phyloP scores from a whole-genome alignment of 768 basidiomycete species.

The Lentinus tigrinus region DNA sequence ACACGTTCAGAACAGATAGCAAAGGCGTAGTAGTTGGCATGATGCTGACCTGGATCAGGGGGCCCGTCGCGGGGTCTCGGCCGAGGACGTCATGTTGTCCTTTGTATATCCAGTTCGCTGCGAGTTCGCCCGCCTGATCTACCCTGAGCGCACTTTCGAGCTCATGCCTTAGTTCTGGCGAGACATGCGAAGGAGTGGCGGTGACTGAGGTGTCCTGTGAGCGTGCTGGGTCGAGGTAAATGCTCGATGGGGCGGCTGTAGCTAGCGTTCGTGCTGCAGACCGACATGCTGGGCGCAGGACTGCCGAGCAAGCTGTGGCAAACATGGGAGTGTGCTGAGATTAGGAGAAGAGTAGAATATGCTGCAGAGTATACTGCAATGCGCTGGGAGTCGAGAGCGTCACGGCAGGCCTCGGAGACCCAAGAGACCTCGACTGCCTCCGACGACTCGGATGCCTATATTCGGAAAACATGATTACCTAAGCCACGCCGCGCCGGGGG shows the following conservation, averaged over 20 bases:
- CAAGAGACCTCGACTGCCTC: no score
- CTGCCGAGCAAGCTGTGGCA: background rate
- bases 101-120: constrained; percentile 93
- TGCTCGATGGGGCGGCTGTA: constrained; percentile 8
- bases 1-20: background rate
- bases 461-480: no score
- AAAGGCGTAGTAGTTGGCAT: background rate
- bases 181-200: constrained; percentile 56
- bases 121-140: constrained; percentile 94
- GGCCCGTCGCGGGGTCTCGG: constrained; percentile 49
- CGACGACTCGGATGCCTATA: no score
- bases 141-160: constrained; percentile 78
- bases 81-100: constrained; percentile 81
- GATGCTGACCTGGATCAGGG: constrained; percentile 70
- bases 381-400: no score
- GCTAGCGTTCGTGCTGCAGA: constrained; percentile 1
- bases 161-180: constrained; percentile 43
- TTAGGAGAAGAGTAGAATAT: background rate
- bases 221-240: constrained; percentile 45
- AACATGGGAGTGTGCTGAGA: constrained; percentile 1
- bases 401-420: no score
- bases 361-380: background rate
- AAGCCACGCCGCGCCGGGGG: no score
- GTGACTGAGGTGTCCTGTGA: constrained; percentile 40
- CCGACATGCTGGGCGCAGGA: background rate